A percentile compares a stretch with the other conserved stretches of the same genome.
These are phyloP conservation scores for Pestalotiopsis sp. DNA, from an alignment of 2,329 filamentous ascomycete genomes.

Conservation along the genomic window DNA sequence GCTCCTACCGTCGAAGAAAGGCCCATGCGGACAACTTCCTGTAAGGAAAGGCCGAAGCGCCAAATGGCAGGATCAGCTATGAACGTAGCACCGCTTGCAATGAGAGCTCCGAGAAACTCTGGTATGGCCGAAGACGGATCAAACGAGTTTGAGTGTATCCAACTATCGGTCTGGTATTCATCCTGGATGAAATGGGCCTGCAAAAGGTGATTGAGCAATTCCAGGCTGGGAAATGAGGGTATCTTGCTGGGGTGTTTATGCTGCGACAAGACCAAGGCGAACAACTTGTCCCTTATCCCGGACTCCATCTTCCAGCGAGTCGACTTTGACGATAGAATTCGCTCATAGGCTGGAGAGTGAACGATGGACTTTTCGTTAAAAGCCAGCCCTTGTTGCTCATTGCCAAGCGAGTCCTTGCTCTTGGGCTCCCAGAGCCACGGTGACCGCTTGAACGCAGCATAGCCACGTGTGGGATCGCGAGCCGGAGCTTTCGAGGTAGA, in stretches of 20 bases:
- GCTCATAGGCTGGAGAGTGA: conserved; percentile 21
- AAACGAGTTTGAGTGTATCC: conserved; percentile 29
- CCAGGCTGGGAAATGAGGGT: conserved; percentile 30
- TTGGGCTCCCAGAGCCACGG: conserved; percentile 38
- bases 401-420: conserved; percentile 28
- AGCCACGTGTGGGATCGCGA: conserved; percentile 30
- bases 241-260: conserved; percentile 23
- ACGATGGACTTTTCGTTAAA: conserved; percentile 26
- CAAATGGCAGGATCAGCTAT: conserved; percentile 30
- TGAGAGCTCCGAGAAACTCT: conserved; percentile 27
- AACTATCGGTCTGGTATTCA: conserved; percentile 29
- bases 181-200: conserved; percentile 31
- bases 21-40: conserved; percentile 43
- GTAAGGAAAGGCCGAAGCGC: conserved; percentile 37
- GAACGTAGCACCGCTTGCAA: conserved; percentile 27
- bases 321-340: conserved; percentile 16
- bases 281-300: conserved; percentile 27
- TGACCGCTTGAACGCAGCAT: conserved; percentile 36
- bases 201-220: conserved; percentile 30
- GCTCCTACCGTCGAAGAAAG: conserved; percentile 33
- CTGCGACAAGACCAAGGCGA: conserved; percentile 27
- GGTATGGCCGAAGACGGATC: conserved; percentile 25
- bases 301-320: conserved; percentile 24
- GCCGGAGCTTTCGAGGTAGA: conserved; percentile 22
- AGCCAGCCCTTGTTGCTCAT: conserved; percentile 25